Base-by-base conservation (phyloP, 2,329 filamentous ascomycete species). In the Dactylellina leptospora region DNA sequence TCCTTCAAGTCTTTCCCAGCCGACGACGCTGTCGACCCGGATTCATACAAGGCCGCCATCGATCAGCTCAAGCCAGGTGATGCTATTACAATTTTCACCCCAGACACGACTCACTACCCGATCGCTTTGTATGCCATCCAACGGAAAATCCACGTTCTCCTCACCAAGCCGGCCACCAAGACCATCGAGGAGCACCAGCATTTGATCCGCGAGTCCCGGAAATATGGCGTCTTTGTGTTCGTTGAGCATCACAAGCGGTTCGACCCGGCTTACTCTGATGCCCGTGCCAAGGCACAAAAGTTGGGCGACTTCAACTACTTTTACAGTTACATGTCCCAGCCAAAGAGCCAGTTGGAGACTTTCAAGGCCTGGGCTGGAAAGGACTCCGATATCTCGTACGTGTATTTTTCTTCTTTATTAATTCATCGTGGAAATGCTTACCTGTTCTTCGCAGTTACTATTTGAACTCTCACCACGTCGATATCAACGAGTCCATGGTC, bases 301-400 rank as follows among this genome's bases (percentile, higher is more conserved):
- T 83, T 97, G 5, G 93, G 93, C 75, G 92, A 96, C 81, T 97
- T 97, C 87, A 96, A 96, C 84, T 97, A 97, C 84, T 97, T 96
- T 80, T 97, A 96, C 85, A 90, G 87, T 77, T 97, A 97, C 85
- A 96, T 96, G 92, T 91, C 88, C 53, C 92, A 96, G 83, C 90
- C 89, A 72, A 96, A 96, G 82, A 91, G 85, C 54, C 92, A 96
- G 82, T 86, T 96, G 50, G 90, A 96, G 83, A 96, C 92, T 0
- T 96, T 96, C 87, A 93, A 92, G 81, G 90, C 92, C 2, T 96
- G 92, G 92, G 93, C 93, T 0, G 93, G 93, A 74, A 87, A 89
- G 77, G 92, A 96, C 76, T 93, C 89, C 27, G 93, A 97, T 80
- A 97, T 97, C 77, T 75, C 73, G 60, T 66, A 58, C 22, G 69